Evolutionary conservation across 805 yeast species (phyloP).

Genomic region (Cyberlindnera saturnus): DNA sequence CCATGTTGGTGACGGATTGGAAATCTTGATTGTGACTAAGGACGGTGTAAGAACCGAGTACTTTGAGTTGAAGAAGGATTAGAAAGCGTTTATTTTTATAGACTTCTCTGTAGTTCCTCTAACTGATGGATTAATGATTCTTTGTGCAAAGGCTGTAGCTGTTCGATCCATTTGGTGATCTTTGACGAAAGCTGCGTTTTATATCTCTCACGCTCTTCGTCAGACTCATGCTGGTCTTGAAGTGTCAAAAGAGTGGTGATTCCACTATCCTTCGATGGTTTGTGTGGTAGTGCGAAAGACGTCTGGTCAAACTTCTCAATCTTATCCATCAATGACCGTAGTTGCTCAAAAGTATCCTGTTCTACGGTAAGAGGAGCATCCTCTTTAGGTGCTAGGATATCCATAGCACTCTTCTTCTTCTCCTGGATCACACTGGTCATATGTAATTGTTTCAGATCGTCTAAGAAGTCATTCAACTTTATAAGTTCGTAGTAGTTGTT

Average conservation of each 20-base stretch:
- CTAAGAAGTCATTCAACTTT: slow-evolving; percentile 54
- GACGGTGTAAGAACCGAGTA: slow-evolving; percentile 85
- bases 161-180: slow-evolving; percentile 7
- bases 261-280: not conserved
- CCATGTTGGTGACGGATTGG: slow-evolving; percentile 95
- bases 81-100: slow-evolving; percentile 8
- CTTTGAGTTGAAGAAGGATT: slow-evolving; percentile 86
- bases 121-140: slow-evolving; percentile 9
- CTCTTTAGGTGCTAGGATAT: slow-evolving; percentile 6
- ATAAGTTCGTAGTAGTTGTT: slow-evolving; percentile 72
- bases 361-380: not conserved
- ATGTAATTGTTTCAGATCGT: slow-evolving; percentile 26
- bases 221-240: not conserved
- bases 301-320: slow-evolving; percentile 14
- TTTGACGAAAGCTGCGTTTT: slow-evolving; percentile 1
- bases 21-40: slow-evolving; percentile 84
- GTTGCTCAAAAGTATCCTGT: slow-evolving; percentile 4
- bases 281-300: not conserved
- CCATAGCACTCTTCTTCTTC: slow-evolving; percentile 10
- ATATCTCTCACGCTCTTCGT: slow-evolving; percentile 3
- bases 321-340: slow-evolving; percentile 18
- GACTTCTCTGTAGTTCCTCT: slow-evolving; percentile 8
- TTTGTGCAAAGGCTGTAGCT: slow-evolving; percentile 1
- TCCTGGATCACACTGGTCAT: slow-evolving; percentile 1
- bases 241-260: slow-evolving; percentile 4